Evolutionary conservation across 225 moss, liverwort and hornwort genomes (phyloP).

Genomic region (Pseudisothecium myosuroides): DNA sequence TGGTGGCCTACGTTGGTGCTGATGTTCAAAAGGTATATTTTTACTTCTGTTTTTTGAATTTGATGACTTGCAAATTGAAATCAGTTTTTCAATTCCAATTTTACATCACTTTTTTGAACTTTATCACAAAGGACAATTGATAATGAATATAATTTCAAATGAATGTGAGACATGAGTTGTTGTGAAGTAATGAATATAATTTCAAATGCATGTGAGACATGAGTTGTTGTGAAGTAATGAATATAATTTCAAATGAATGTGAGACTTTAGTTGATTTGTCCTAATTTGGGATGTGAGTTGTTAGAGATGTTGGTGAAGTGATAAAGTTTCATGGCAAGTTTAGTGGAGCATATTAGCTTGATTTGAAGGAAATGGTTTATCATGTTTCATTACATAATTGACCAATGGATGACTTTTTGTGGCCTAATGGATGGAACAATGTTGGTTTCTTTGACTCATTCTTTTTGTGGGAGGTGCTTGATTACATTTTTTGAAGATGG

Average conservation of each 20-base stretch:
- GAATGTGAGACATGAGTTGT: not conserved
- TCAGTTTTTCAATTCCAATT: rapidly evolving
- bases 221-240: not conserved
- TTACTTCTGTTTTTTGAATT: not conserved
- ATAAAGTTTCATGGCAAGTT: rapidly evolving
- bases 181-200: too few species aligned
- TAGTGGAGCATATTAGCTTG: not conserved
- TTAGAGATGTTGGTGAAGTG: not conserved
- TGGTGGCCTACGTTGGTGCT: rapidly evolving
- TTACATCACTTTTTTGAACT: not conserved
- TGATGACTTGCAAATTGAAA: too few species aligned
- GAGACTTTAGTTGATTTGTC: not conserved
- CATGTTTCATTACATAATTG: not conserved
- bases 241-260: not conserved
- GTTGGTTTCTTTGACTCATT: rapidly evolving
- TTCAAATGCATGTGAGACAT: not conserved
- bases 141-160: not conserved
- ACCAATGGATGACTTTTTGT: rapidly evolving
- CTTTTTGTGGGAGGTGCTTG: not conserved
- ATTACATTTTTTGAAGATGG: not conserved
- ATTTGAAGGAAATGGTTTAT: not conserved
- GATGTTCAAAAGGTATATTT: not conserved
- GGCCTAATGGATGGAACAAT: rapidly evolving
- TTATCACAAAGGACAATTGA: too few species aligned
- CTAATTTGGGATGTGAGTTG: not conserved